Evolutionary conservation across 495 filamentous ascomycete species (phyloP).

Genomic region (Pseudoneurospora amorphoporcata): DNA sequence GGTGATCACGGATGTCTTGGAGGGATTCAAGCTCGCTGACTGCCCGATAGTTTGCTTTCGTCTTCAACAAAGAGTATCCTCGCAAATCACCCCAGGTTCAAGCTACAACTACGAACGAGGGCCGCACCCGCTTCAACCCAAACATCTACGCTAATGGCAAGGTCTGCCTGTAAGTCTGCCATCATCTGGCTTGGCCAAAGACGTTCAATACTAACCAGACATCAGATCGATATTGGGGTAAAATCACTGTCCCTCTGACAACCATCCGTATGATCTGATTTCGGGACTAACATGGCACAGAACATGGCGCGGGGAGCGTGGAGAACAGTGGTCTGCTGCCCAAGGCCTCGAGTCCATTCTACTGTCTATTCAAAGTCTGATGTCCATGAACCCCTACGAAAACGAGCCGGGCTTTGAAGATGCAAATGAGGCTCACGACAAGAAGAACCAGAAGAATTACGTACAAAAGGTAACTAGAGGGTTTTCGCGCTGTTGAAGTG

Average conservation of each 20-base stretch:
- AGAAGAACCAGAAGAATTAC: constrained; percentile 70
- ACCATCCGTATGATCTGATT: neutral
- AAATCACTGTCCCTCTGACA: constrained; percentile 14
- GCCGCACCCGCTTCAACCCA: constrained; percentile 83
- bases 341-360: constrained; percentile 92
- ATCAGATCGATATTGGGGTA: constrained; percentile 84
- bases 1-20: neutral
- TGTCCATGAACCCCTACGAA: constrained; percentile 90
- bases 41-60: constrained; percentile 47
- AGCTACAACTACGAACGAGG: constrained; percentile 76
- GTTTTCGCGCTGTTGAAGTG: neutral
- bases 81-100: constrained; percentile 67
- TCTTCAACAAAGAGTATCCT: constrained; percentile 76
- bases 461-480: constrained; percentile 60
- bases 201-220: constrained; percentile 7
- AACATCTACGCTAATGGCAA: constrained; percentile 90
- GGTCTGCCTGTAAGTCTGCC: constrained; percentile 68
- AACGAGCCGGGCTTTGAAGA: constrained; percentile 92
- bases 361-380: constrained; percentile 90
- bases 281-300: constrained; percentile 38
- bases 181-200: neutral
- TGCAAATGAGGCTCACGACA: constrained; percentile 53
- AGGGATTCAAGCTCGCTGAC: constrained; percentile 12
- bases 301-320: constrained; percentile 82
- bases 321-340: constrained; percentile 92